Evolutionary conservation across 2,329 filamentous ascomycete species (phyloP).

Genomic region (Alternaria sp.): DNA sequence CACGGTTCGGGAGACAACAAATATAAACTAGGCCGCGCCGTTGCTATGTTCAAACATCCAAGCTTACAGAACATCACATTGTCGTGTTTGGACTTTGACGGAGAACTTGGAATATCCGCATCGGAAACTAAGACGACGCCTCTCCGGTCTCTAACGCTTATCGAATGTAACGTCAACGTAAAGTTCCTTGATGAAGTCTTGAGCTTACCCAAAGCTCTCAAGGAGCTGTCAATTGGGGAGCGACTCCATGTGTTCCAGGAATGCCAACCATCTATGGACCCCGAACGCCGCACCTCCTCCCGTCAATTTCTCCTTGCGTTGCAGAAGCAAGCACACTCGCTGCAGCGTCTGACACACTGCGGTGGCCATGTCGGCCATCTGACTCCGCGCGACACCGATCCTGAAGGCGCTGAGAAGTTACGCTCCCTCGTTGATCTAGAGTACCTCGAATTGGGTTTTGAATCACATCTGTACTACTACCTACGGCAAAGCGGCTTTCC

Average conservation of each 20-base stretch:
- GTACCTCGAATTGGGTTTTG: constrained; percentile 41
- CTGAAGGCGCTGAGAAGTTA: constrained; percentile 29
- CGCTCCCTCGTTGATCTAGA: constrained; percentile 36
- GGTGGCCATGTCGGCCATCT: constrained; percentile 31
- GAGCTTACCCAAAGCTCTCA: constrained; percentile 44
- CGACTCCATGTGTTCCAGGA: constrained; percentile 40
- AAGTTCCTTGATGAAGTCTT: constrained; percentile 39
- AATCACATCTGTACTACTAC: constrained; percentile 39
- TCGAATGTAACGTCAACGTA: constrained; percentile 49
- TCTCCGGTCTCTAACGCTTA: constrained; percentile 43
- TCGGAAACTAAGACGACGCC: constrained; percentile 38
- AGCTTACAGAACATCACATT: constrained; percentile 43
- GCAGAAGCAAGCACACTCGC: constrained; percentile 42
- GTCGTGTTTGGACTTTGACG: constrained; percentile 46
- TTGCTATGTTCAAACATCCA: constrained; percentile 46
- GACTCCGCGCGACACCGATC: constrained; percentile 20
- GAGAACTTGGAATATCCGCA: constrained; percentile 20
- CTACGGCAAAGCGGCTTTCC: constrained; percentile 37
- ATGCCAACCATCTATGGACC: constrained; percentile 29
- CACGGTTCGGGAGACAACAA: constrained; percentile 40
- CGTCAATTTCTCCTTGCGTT: constrained; percentile 40
- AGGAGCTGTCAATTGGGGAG: constrained; percentile 46
- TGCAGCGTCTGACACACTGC: constrained; percentile 40
- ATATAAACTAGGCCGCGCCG: constrained; percentile 37
- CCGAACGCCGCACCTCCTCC: constrained; percentile 31